These are phyloP conservation scores for Puccinia novopanici DNA, from an alignment of 1,284 basidiomycete genomes.

Conservation along the genomic window DNA sequence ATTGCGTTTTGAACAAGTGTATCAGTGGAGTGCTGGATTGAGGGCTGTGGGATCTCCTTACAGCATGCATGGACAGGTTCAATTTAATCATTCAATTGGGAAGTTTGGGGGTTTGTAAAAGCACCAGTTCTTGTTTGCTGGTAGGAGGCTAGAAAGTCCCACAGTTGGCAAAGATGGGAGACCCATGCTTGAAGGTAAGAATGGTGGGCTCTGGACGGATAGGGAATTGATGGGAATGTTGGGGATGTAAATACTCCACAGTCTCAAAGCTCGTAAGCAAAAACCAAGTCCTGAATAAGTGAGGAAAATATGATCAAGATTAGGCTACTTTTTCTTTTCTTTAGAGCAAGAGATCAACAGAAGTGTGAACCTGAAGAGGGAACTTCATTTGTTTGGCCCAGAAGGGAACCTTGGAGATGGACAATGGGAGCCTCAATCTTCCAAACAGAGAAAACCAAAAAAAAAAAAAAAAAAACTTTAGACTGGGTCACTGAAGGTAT, in stretches of 20 bases:
- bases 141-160: too few relatives aligned
- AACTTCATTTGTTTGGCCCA: too few relatives aligned
- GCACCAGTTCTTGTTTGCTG: too few relatives aligned
- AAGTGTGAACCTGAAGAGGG: too few relatives aligned
- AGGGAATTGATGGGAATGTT: slow-evolving; percentile 46
- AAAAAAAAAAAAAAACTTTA: too few relatives aligned
- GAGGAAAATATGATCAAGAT: too few relatives aligned
- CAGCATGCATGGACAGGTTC: not conserved
- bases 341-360: too few relatives aligned
- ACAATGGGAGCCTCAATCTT: slow-evolving; percentile 12
- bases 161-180: too few relatives aligned
- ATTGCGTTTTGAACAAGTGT: slow-evolving; percentile 4
- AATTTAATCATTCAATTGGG: slow-evolving; percentile 18
- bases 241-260: slow-evolving; percentile 42
- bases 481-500: not conserved
- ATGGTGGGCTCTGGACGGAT: slow-evolving; percentile 47
- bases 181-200: too few relatives aligned
- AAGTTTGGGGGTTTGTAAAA: slow-evolving; percentile 32
- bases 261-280: slow-evolving; percentile 22
- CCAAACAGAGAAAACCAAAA: not conserved
- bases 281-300: too few relatives aligned
- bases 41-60: slow-evolving; percentile 33
- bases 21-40: slow-evolving; percentile 31
- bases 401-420: not conserved
- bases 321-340: too few relatives aligned